Conservation (phyloP, 2,329 filamentous ascomycete species). For the Colletotrichum tofieldiae region DNA sequence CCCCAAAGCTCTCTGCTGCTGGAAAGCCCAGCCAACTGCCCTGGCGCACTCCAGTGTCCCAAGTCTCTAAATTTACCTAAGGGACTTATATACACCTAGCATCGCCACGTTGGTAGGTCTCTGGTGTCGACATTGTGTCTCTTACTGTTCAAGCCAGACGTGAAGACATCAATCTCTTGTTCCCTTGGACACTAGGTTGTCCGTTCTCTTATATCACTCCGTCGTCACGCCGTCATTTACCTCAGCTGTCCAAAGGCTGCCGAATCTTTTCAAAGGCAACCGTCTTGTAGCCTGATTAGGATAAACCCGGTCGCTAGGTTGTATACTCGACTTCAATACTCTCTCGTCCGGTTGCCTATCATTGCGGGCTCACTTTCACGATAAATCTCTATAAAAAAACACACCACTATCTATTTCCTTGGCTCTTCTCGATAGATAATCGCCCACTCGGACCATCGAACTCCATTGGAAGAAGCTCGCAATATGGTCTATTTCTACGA, state of each 20-base stretch:
- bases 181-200: not conserved
- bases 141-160: constrained; percentile 1
- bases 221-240: not conserved
- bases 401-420: not conserved
- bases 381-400: not conserved
- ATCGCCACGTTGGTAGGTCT: constrained; percentile 27
- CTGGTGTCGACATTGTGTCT: constrained; percentile 15
- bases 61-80: not conserved
- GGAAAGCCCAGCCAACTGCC: constrained; percentile 26
- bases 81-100: constrained; percentile 34
- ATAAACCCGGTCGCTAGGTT: constrained; percentile 2
- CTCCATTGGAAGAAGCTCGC: not conserved
- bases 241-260: not conserved
- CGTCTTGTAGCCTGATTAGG: constrained; percentile 9
- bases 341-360: not conserved
- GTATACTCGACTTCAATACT: not conserved
- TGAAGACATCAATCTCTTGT: not conserved
- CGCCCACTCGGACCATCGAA: not conserved
- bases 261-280: not conserved
- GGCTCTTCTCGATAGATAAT: not conserved
- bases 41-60: constrained; percentile 16
- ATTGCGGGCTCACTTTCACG: not conserved
- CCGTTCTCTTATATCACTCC: constrained; percentile 17
- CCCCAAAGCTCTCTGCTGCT: constrained; percentile 9
- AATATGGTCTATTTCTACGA: constrained; percentile 26